Conservation (phyloP, 1,284 basidiomycete genomes). For the Pyrrhoderma lamaoense region DNA sequence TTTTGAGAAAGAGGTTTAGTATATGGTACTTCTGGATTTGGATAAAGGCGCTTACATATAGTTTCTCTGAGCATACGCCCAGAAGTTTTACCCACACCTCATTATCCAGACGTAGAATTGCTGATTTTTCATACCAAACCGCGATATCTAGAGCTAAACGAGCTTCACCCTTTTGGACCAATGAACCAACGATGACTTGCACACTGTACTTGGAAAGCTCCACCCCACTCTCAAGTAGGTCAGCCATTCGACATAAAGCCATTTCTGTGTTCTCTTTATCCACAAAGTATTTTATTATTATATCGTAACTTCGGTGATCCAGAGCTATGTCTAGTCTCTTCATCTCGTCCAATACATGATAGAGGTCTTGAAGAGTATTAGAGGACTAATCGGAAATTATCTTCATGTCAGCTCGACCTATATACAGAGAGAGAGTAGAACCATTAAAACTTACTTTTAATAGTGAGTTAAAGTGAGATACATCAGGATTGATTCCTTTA, state of each 20-base stretch:
- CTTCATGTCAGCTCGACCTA: conserved; percentile 2
- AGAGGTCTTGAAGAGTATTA: conserved; percentile 23
- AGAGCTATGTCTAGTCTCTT: conserved; percentile 38
- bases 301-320: conserved; percentile 45
- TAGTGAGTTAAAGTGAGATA: conserved; percentile 56
- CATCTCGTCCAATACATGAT: conserved; percentile 40
- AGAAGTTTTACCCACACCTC: conserved; percentile 56
- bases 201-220: conserved; percentile 43
- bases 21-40: conserved; percentile 1
- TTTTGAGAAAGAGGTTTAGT: conserved; percentile 26
- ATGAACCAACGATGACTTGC: conserved; percentile 41
- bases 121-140: conserved; percentile 45
- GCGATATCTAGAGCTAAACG: conserved; percentile 66
- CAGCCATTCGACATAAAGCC: conserved; percentile 46
- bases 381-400: conserved; percentile 19
- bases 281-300: conserved; percentile 44
- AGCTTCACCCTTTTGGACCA: conserved; percentile 42
- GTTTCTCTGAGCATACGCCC: conserved; percentile 43
- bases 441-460: conserved; percentile 41
- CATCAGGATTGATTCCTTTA: conserved; percentile 47
- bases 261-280: conserved; percentile 51
- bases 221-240: conserved; percentile 41
- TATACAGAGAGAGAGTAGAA: background rate
- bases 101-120: conserved; percentile 45
- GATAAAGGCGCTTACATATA: conserved; percentile 47